Evolutionary conservation across 371 early-diverging fungal genomes (phyloP).

Genomic region (Apophysomyces ossiformis): DNA sequence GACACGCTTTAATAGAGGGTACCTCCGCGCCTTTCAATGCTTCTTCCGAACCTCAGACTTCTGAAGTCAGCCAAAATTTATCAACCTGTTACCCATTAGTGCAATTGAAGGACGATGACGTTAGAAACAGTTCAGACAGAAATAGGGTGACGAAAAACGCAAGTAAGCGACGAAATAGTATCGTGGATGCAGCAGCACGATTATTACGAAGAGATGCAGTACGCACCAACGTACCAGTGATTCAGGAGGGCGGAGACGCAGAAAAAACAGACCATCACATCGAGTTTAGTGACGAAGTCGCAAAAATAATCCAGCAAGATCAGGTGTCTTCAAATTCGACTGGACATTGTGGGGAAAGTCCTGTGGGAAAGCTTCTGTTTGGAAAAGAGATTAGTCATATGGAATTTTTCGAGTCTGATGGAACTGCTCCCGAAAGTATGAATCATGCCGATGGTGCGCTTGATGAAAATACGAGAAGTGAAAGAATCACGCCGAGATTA

Average conservation of each 20-base stretch:
- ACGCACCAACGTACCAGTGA: conserved; percentile 8
- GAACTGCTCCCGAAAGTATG: neutral
- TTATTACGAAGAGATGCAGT: conserved; percentile 20
- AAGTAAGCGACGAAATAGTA: conserved; percentile 26
- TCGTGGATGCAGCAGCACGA: conserved; percentile 30
- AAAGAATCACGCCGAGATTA: conserved; percentile 20
- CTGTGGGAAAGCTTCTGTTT: conserved; percentile 15
- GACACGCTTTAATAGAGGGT: neutral
- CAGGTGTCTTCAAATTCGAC: neutral
- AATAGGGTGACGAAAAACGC: neutral
- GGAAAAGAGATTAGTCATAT: conserved; percentile 23
- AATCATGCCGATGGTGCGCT: neutral
- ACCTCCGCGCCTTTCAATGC: neutral
- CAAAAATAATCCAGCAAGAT: conserved; percentile 17
- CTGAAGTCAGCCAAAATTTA: conserved; percentile 18
- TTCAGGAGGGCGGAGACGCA: conserved; percentile 16
- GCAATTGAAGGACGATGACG: conserved; percentile 19
- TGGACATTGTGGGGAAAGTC: neutral
- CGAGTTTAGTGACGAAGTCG: conserved; percentile 24
- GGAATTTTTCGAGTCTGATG: conserved; percentile 29
- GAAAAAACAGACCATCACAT: neutral
- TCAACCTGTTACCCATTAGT: conserved; percentile 25
- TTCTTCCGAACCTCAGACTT: neutral
- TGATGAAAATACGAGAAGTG: conserved; percentile 31
- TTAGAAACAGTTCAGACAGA: neutral